These are phyloP conservation scores for Verticillium klebahnii DNA, from an alignment of 2,329 filamentous ascomycete species.

Conservation along the genomic window DNA sequence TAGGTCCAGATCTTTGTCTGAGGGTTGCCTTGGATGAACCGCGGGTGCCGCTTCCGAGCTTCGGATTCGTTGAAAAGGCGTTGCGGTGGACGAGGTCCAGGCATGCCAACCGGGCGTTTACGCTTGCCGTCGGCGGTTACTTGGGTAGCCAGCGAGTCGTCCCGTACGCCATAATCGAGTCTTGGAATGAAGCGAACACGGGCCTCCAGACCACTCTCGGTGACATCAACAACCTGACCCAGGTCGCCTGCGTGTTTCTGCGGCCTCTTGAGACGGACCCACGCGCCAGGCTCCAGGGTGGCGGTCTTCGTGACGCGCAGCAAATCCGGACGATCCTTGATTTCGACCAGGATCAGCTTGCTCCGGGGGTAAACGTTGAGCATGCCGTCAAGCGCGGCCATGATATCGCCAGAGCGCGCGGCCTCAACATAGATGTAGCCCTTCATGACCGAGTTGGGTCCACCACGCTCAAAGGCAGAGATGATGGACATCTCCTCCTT, in stretches of 20 bases:
- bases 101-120: constrained; percentile 61
- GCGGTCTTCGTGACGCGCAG: constrained; percentile 84
- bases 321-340: constrained; percentile 98
- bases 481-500: constrained; percentile 81
- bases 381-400: constrained; percentile 76
- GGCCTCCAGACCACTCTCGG: constrained; percentile 86
- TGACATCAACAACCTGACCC: constrained; percentile 87
- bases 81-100: constrained; percentile 73
- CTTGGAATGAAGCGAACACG: constrained; percentile 84
- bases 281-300: constrained; percentile 78
- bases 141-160: constrained; percentile 54
- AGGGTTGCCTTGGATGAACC: constrained; percentile 58
- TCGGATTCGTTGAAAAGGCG: constrained; percentile 90
- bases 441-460: constrained; percentile 74
- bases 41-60: constrained; percentile 79
- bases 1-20: constrained; percentile 81
- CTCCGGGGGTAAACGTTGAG: constrained; percentile 85
- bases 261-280: constrained; percentile 80
- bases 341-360: constrained; percentile 83
- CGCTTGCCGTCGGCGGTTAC: constrained; percentile 63
- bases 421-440: constrained; percentile 96
- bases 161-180: constrained; percentile 84
- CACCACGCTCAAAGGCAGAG: constrained; percentile 85
- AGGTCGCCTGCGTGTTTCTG: constrained; percentile 84
- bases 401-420: constrained; percentile 77